These are phyloP conservation scores for Magnolia kwangsiensis DNA, from an alignment of 164 flowering plant species.

Conservation along the genomic window DNA sequence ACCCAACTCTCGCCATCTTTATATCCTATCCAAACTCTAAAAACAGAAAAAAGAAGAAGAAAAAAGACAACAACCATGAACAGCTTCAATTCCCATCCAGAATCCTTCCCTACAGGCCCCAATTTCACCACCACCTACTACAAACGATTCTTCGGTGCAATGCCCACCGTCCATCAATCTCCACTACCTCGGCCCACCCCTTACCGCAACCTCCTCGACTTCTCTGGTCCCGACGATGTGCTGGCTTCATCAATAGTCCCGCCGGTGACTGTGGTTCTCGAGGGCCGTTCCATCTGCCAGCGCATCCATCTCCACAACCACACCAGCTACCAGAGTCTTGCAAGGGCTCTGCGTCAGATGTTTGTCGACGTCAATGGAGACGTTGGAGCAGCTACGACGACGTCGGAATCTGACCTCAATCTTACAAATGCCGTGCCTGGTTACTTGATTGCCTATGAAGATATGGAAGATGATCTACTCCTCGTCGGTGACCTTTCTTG, in stretches of 20 bases:
- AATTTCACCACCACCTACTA: slow-evolving; percentile 13
- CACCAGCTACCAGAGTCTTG: slow-evolving; percentile 59
- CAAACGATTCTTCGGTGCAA: slow-evolving; percentile 13
- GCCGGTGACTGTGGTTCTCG: slow-evolving; percentile 75
- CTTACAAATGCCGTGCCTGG: slow-evolving; percentile 79
- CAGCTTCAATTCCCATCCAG: slow-evolving; percentile 11
- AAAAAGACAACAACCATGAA: slow-evolving; percentile 20
- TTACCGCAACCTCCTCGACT: slow-evolving; percentile 13
- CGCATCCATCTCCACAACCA: slow-evolving; percentile 64
- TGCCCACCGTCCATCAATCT: slow-evolving; percentile 1
- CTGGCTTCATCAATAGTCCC: slow-evolving; percentile 45
- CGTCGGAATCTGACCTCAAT: slow-evolving; percentile 24
- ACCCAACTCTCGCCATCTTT: not conserved
- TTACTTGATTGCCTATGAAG: slow-evolving; percentile 75
- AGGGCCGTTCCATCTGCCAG: slow-evolving; percentile 86
- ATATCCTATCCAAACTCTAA: not conserved
- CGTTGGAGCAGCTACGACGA: not conserved
- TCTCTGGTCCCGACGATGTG: slow-evolving; percentile 36
- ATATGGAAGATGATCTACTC: slow-evolving; percentile 82
- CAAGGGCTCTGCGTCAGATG: slow-evolving; percentile 64
- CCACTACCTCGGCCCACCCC: not conserved
- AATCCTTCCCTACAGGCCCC: not conserved
- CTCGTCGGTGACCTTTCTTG: slow-evolving; percentile 82
- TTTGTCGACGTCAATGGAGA: slow-evolving; percentile 37
- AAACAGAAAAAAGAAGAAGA: not conserved